Conservation (phyloP, 2,329 filamentous ascomycete genomes). For the Venturia effusa region DNA sequence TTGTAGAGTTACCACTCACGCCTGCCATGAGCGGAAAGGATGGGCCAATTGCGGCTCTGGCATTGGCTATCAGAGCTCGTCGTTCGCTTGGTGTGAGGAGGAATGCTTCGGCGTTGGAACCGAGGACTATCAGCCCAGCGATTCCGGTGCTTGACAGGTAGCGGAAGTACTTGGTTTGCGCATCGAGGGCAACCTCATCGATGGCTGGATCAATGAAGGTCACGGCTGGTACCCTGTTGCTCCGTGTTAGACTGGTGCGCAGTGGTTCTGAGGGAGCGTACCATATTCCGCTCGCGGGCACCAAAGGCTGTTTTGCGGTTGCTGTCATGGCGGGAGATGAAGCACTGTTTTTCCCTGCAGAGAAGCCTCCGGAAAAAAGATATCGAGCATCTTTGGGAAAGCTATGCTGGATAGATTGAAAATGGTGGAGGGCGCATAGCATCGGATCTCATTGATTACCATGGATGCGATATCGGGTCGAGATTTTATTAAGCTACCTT, state of each 20-base stretch:
- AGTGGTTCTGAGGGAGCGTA: neutral
- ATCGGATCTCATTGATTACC: neutral
- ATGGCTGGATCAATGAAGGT: constrained; percentile 33
- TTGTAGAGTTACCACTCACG: constrained; percentile 32
- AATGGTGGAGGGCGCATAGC: neutral
- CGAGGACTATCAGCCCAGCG: constrained; percentile 34
- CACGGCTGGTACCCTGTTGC: constrained; percentile 24
- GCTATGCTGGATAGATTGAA: neutral
- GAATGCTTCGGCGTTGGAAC: constrained; percentile 37
- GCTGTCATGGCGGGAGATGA: neutral
- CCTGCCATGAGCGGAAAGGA: constrained; percentile 34
- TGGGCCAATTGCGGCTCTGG: constrained; percentile 31
- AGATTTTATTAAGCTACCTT: too few relatives aligned
- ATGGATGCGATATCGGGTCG: too few relatives aligned
- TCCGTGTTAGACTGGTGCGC: neutral
- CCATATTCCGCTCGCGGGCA: constrained; percentile 1
- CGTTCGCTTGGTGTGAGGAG: constrained; percentile 35
- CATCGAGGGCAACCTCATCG: constrained; percentile 30
- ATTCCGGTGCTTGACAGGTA: constrained; percentile 34
- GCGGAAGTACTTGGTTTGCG: constrained; percentile 32
- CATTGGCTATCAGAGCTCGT: constrained; percentile 26
- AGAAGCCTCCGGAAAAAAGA: too few relatives aligned
- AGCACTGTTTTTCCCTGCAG: neutral
- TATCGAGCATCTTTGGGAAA: neutral
- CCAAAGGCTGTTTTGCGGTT: neutral